Percentiles rank a stretch among this genome's conserved stretches.
Conservation (phyloP, 129 eudicot genomes). For the Lactuca saligna region DNA sequence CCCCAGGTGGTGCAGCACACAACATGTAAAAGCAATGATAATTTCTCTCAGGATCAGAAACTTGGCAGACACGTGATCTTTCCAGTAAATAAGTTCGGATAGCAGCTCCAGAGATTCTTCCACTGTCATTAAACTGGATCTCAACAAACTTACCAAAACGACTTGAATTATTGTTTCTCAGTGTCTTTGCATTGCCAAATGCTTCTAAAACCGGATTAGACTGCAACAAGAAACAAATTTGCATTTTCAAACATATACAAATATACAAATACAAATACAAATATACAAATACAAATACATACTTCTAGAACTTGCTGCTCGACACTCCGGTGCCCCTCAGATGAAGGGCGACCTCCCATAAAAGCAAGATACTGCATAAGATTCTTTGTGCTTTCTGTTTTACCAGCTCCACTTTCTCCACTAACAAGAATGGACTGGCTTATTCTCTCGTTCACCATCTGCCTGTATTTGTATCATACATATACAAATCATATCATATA, state of each 20-base stretch:
- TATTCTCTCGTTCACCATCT: conserved; percentile 71
- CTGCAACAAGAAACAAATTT: conserved; percentile 43
- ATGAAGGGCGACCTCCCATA: conserved; percentile 75
- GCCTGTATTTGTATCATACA: conserved; percentile 57
- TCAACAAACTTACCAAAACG: conserved; percentile 92
- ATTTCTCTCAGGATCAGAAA: conserved; percentile 89
- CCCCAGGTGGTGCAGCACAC: conserved; percentile 85
- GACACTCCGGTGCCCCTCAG: conserved; percentile 61
- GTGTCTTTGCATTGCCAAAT: conserved; percentile 86
- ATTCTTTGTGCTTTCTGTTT: conserved; percentile 88
- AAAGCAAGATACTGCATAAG: conserved; percentile 92
- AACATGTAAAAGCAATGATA: conserved; percentile 89
- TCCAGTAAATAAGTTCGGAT: conserved; percentile 79
- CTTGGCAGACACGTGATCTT: conserved; percentile 82
- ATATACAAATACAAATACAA: background rate
- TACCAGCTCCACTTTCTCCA: conserved; percentile 99
- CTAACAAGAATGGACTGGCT: conserved; percentile 93
- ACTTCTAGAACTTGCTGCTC: conserved; percentile 97
- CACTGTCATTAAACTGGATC: conserved; percentile 63
- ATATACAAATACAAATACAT: conserved; percentile 10
- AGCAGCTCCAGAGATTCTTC: conserved; percentile 84
- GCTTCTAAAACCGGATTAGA: conserved; percentile 90
- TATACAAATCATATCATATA: background rate
- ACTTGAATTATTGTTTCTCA: conserved; percentile 85
- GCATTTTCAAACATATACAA: background rate